Evolutionary conservation across 352 stramenopile genomes (phyloP), one percentile per base, ranked within the genome.

Genomic region (Globisporangium irregulare): DNA sequence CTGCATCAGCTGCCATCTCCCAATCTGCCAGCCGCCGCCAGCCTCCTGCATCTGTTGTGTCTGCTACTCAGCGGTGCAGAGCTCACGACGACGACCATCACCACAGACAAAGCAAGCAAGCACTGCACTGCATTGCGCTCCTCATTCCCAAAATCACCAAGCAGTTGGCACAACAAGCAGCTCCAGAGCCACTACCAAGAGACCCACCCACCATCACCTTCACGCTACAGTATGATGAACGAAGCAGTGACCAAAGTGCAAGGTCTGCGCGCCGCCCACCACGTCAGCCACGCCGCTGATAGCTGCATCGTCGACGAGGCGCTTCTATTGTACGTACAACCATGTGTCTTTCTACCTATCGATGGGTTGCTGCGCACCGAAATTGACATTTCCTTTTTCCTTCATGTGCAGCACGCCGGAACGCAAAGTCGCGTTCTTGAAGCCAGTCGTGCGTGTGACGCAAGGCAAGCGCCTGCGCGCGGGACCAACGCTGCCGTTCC

Each of bases 401-500:
- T 12, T 1, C 20, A 5, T 3, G 62, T 66, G 24, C 56, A 68
- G 62, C 56, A 67, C 53, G 36, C 73, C 34, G 10, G 73, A 51
- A 70, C 68, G 32, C 53, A 76, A 66, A 22, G 32, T 53, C 18
- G 67, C 54, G 38, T 72, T 66, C 34, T 36, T 64, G 22, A 64
- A 63, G 8, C 60, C 67, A 6, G 63, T 67, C 6, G 24, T 56
- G 22, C 64, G 69, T 18, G 59, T 55, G 27, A 9, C 53, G 15
- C 38, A 73, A 38, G 62, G 55, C 57, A 68, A 77, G 51, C 60
- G 41, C n/a, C 18, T 62, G 20, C 74, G 74, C 24, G 62, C 29
- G 4, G 74, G 71, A 0, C 74, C 74, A 15, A 20, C 20, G 24
- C 69, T 78, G 25, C 74, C 74, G 63, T 80, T 80, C 57, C 50